A percentile compares a stretch with the other conserved stretches of the same genome.
These are phyloP conservation scores for Acarospora socialis DNA, from an alignment of 2,329 filamentous ascomycete genomes.

Conservation along the genomic window DNA sequence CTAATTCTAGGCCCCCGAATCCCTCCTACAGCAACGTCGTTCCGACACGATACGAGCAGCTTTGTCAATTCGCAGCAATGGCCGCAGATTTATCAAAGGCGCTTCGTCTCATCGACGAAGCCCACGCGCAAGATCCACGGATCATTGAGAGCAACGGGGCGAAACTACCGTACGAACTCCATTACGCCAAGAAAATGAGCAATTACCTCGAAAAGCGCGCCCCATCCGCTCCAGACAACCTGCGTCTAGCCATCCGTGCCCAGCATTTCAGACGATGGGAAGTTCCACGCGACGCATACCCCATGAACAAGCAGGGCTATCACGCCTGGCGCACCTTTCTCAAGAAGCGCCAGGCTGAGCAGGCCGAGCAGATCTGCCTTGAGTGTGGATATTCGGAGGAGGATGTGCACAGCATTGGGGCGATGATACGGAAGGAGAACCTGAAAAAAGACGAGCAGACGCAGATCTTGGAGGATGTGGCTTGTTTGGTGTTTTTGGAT, in stretches of 20 bases:
- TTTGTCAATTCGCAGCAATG: constrained; percentile 15
- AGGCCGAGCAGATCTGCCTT: constrained; percentile 40
- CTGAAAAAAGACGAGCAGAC: constrained; percentile 51
- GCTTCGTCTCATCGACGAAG: constrained; percentile 56
- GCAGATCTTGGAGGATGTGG: constrained; percentile 70
- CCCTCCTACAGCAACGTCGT: too few species aligned
- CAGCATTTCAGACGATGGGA: constrained; percentile 84
- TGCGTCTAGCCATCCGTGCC: constrained; percentile 65
- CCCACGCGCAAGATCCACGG: constrained; percentile 54
- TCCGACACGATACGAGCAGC: too few species aligned
- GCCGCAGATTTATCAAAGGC: constrained; percentile 32
- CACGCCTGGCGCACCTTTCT: constrained; percentile 64
- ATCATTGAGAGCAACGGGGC: constrained; percentile 32
- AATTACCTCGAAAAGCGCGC: constrained; percentile 49
- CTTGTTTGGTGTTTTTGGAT: constrained; percentile 75
- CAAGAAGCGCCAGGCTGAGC: constrained; percentile 55
- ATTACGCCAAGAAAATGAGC: constrained; percentile 71
- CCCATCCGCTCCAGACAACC: constrained; percentile 48
- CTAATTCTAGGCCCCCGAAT: too few species aligned
- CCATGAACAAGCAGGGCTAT: constrained; percentile 62
- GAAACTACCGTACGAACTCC: constrained; percentile 51
- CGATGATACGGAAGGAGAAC: constrained; percentile 67
- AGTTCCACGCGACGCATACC: constrained; percentile 57
- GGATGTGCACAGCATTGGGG: constrained; percentile 48
- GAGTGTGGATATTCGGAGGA: constrained; percentile 35